These are phyloP conservation scores for Chiua virens DNA, from an alignment of 768 basidiomycete genomes.

Conservation along the genomic window DNA sequence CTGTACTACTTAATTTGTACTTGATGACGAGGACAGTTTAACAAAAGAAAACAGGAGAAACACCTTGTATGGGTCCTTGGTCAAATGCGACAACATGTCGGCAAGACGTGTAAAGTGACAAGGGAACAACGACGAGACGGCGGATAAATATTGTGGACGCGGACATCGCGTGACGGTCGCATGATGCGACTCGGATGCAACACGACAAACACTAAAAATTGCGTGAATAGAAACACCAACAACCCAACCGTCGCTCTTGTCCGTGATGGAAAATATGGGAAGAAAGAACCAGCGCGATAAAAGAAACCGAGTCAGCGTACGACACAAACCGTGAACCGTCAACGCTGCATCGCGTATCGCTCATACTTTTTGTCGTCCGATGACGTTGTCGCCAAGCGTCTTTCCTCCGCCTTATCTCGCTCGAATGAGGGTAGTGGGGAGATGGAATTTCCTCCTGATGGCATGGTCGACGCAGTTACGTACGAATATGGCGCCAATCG, in stretches of 20 bases:
- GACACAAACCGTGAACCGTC: conserved; percentile 1
- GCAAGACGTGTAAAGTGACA: not conserved
- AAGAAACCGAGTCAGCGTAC: not conserved
- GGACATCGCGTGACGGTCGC: not conserved
- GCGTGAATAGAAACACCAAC: conserved; percentile 8
- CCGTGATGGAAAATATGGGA: not conserved
- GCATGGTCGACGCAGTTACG: conserved; percentile 39
- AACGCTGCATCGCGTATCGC: conserved; percentile 27
- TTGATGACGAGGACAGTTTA: not conserved
- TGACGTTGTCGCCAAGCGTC: conserved; percentile 47
- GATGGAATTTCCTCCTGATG: conserved; percentile 30
- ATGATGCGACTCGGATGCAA: not conserved
- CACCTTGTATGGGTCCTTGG: no score
- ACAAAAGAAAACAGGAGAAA: no score
- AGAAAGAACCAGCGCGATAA: not conserved
- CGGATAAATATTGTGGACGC: conserved; percentile 16
- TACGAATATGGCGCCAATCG: conserved; percentile 35
- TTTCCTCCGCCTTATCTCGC: conserved; percentile 54
- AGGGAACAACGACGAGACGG: not conserved
- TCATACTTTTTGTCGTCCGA: conserved; percentile 37
- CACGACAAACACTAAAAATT: conserved; percentile 1
- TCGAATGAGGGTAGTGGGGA: conserved; percentile 47
- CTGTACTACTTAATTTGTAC: conserved; percentile 15
- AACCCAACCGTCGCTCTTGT: conserved; percentile 2
- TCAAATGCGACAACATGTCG: no score